Evolutionary conservation across 1,284 basidiomycete genomes (phyloP), one percentile per base, ranked within the genome.

Genomic region (Puccinia coronata): DNA sequence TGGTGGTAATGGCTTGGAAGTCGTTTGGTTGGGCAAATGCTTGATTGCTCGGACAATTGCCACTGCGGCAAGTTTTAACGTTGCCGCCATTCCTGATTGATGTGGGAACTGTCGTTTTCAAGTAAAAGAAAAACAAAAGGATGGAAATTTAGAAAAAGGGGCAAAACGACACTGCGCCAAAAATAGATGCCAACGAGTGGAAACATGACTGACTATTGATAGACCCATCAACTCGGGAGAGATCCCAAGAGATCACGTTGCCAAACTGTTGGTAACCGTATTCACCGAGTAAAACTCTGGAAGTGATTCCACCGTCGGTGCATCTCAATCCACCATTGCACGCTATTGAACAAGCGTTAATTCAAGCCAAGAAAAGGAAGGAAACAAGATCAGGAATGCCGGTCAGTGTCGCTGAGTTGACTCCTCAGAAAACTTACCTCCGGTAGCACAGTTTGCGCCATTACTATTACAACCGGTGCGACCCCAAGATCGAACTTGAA

Each of bases 271-370:
- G 77, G 51, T 79, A 79, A n/a, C 80, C 80, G 36, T 69, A 75
- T 49, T 81, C 80, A 18, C 61, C 72, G 49, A 75, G 73, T 28
- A 80, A 65, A 41, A 59, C 82, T 28, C 53, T 39, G 8, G 82
- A 59, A 25, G 83, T 83, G 49, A 83, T 83, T 16, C 83, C 83
- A 18, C 59, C 83, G 39, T 83, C 83, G 39, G 39, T 83, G 53
- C 82, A 82, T 36, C 53, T 55, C 34, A 81, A 34, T 12, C 82
- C 83, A 70, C 83, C 83, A 51, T 80, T 81, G 72, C 82, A 83
- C 31, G 82, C 82, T 41, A 70, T 70, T 6, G 28, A 63, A 74
- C 63, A 76, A 28, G 49, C 28, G n/a, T n/a, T n/a, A n/a, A n/a
- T n/a, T n/a, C n/a, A n/a, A n/a, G n/a, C n/a, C n/a, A n/a, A n/a